A percentile compares a stretch with the other conserved stretches of the same genome.
phyloP scores from a whole-genome alignment of 1,139 yeast species.

The Pichia sp. region DNA sequence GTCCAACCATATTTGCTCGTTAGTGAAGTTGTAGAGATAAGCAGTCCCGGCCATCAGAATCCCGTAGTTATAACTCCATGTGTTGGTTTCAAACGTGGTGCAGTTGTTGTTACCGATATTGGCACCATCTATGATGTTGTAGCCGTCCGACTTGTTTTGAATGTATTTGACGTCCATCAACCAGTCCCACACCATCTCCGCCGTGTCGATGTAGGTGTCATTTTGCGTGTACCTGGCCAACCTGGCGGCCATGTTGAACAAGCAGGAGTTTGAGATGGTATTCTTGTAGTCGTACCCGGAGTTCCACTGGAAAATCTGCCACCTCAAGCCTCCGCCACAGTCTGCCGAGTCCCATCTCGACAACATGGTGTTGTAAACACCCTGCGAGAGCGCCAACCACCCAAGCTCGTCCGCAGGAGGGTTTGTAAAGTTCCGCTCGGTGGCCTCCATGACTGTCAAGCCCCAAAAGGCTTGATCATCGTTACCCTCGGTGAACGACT shows the following conservation, averaged over 20 bases:
- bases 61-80: constrained; percentile 84
- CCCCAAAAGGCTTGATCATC: constrained; percentile 96
- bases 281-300: constrained; percentile 77
- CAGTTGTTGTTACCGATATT: constrained; percentile 50
- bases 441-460: constrained; percentile 74
- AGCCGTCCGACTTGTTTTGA: constrained; percentile 36
- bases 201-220: constrained; percentile 58
- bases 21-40: constrained; percentile 61
- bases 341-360: constrained; percentile 62
- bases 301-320: constrained; percentile 81
- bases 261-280: constrained; percentile 71
- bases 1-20: constrained; percentile 44
- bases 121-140: constrained; percentile 70
- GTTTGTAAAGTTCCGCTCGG: constrained; percentile 70
- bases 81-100: constrained; percentile 45
- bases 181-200: constrained; percentile 72
- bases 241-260: constrained; percentile 74
- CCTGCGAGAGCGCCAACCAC: constrained; percentile 71
- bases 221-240: constrained; percentile 68
- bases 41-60: constrained; percentile 69
- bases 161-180: constrained; percentile 49
- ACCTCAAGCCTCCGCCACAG: constrained; percentile 77
- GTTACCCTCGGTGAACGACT: constrained; percentile 76
- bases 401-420: constrained; percentile 45
- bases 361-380: constrained; percentile 71